phyloP scores from a whole-genome alignment of 1,284 basidiomycete genomes.

The Neolentinus lepideus region DNA sequence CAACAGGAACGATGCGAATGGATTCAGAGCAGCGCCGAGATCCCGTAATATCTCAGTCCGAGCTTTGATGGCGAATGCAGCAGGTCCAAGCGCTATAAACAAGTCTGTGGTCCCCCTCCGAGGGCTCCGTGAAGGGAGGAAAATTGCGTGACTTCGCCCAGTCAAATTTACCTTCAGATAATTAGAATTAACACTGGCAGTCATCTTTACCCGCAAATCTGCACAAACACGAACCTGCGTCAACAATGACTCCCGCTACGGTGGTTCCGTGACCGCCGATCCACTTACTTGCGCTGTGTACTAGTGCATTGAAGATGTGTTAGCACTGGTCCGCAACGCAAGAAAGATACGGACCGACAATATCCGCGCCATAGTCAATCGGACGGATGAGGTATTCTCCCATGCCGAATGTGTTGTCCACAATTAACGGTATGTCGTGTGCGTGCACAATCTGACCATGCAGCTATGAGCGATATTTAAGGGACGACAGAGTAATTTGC shows the following conservation, averaged over 20 bases:
- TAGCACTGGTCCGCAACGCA: too few species aligned
- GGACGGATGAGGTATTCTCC: slow-evolving; percentile 74
- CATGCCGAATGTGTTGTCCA: slow-evolving; percentile 90
- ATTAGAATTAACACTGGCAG: too few species aligned
- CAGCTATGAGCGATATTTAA: neutral
- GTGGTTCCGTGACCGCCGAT: slow-evolving; percentile 88
- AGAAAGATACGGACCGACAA: slow-evolving; percentile 52
- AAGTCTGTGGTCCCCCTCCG: slow-evolving; percentile 81
- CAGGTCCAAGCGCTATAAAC: slow-evolving; percentile 66
- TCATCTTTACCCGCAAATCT: too few species aligned
- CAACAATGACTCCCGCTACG: slow-evolving; percentile 79
- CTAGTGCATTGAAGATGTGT: too few species aligned
- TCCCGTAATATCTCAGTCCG: slow-evolving; percentile 76
- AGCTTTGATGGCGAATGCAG: slow-evolving; percentile 70
- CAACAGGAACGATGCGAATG: slow-evolving; percentile 80
- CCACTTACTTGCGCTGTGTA: slow-evolving; percentile 89
- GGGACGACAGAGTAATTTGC: slow-evolving; percentile 1
- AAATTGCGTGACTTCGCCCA: slow-evolving; percentile 76
- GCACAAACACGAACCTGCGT: slow-evolving; percentile 64
- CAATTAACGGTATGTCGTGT: slow-evolving; percentile 70
- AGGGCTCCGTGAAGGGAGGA: slow-evolving; percentile 77
- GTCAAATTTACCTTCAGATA: too few species aligned
- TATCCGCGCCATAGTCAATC: slow-evolving; percentile 77
- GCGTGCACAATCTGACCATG: slow-evolving; percentile 50
- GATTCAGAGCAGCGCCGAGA: slow-evolving; percentile 70